phyloP scores from a whole-genome alignment of 179 eudicot species.

The Nepenthes alata region DNA sequence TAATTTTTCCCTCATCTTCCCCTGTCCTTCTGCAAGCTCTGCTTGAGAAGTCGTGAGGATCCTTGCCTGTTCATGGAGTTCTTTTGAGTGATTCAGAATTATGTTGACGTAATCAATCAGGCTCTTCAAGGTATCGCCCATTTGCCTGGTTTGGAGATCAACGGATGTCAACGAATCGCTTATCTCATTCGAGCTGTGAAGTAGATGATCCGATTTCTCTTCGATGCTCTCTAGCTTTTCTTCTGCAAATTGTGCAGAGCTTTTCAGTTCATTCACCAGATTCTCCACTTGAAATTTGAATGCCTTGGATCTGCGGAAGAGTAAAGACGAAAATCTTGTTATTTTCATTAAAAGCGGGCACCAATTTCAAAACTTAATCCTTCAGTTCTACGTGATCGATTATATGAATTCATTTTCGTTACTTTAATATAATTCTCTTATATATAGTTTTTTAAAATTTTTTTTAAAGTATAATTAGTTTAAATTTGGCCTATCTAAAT shows the following conservation, averaged over 20 bases:
- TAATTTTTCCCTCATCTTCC: slow-evolving; percentile 33
- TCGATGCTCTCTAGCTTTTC: slow-evolving; percentile 46
- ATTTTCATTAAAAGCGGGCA: no score
- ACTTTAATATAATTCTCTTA: no score
- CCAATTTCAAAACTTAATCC: no score
- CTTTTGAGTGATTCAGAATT: slow-evolving; percentile 35
- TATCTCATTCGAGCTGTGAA: slow-evolving; percentile 28
- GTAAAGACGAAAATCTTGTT: neutral
- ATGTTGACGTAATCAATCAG: slow-evolving; percentile 29
- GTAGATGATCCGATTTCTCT: slow-evolving; percentile 34
- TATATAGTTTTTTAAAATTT: no score
- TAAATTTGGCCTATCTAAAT: no score
- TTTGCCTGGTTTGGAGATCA: slow-evolving; percentile 34
- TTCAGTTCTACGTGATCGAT: no score
- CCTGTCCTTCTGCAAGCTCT: slow-evolving; percentile 47
- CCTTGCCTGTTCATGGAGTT: slow-evolving; percentile 35
- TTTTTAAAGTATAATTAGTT: no score
- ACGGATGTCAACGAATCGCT: slow-evolving; percentile 43
- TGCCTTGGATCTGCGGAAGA: slow-evolving; percentile 42
- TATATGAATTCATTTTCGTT: no score
- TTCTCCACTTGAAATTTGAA: slow-evolving; percentile 58
- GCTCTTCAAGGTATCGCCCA: slow-evolving; percentile 34
- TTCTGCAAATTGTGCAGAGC: slow-evolving; percentile 41
- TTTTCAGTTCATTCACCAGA: slow-evolving; percentile 59
- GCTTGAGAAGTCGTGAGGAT: slow-evolving; percentile 46